Conservation (phyloP, 345 rosid species). For the Eutrema yunnanense region DNA sequence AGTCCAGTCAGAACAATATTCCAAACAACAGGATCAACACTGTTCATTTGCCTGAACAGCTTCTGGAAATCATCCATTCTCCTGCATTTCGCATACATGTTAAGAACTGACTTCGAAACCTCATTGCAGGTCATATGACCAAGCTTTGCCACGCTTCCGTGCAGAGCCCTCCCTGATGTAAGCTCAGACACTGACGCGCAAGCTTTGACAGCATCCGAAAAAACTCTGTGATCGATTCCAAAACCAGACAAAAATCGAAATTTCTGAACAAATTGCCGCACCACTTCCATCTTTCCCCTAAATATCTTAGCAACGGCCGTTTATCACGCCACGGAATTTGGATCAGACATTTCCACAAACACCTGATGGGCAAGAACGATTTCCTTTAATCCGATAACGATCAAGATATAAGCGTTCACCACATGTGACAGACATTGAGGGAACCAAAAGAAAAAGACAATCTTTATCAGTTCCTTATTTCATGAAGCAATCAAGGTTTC, state of each 20-base stretch:
- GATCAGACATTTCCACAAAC: conserved; percentile 46
- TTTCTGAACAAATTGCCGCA: conserved; percentile 36
- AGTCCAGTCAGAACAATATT: conserved; percentile 72
- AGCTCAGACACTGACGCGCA: conserved; percentile 43
- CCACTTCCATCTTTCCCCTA: conserved; percentile 30
- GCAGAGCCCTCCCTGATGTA: conserved; percentile 48
- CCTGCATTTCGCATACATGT: conserved; percentile 72
- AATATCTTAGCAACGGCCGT: conserved; percentile 9
- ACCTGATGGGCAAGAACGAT: conserved; percentile 14
- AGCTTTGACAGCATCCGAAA: conserved; percentile 55
- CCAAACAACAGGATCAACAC: conserved; percentile 64
- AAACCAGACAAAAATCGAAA: conserved; percentile 22
- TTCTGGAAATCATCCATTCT: conserved; percentile 46
- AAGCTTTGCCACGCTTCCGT: conserved; percentile 36
- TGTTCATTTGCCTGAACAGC: conserved; percentile 48
- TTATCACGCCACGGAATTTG: conserved; percentile 14
- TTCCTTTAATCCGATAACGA: not conserved
- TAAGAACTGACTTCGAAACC: conserved; percentile 67
- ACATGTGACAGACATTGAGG: not conserved
- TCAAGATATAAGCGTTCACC: not conserved
- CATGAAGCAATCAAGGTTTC: not conserved
- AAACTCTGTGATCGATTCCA: conserved; percentile 40
- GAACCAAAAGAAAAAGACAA: not conserved
- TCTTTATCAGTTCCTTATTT: not conserved
- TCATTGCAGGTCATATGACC: conserved; percentile 48